These are phyloP conservation scores for Aurinia saxatilis DNA, from an alignment of 345 rosid species.

Conservation along the genomic window DNA sequence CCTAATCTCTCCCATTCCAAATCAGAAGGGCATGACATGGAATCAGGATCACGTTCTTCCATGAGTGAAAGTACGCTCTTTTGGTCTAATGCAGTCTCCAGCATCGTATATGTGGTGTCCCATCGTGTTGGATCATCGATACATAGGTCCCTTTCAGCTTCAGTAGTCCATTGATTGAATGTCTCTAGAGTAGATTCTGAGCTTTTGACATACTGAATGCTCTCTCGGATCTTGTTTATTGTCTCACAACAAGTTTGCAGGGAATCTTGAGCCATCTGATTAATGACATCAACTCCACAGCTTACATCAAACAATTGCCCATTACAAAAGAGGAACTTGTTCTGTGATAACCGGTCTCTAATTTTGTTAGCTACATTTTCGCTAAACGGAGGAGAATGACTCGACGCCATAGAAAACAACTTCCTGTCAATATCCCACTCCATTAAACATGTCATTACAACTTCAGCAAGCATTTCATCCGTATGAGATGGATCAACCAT, in stretches of 20 bases:
- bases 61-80: constrained; percentile 40
- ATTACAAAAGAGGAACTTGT: constrained; percentile 52
- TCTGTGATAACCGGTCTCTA: constrained; percentile 64
- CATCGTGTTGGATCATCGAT: constrained; percentile 48
- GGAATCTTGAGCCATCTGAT: constrained; percentile 52
- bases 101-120: constrained; percentile 66
- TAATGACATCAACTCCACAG: constrained; percentile 50
- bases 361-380: constrained; percentile 44
- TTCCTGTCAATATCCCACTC: constrained; percentile 84
- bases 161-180: constrained; percentile 35
- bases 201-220: constrained; percentile 39
- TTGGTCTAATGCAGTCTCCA: constrained; percentile 49
- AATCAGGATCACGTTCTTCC: constrained; percentile 35
- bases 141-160: constrained; percentile 37
- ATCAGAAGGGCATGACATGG: constrained; percentile 45
- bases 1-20: constrained; percentile 55
- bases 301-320: constrained; percentile 64
- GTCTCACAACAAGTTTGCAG: constrained; percentile 41
- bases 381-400: constrained; percentile 36
- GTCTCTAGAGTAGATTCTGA: constrained; percentile 36
- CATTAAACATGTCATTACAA: constrained; percentile 56
- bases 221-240: constrained; percentile 46
- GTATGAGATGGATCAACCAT: constrained; percentile 48
- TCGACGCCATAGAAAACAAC: constrained; percentile 57
- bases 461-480: constrained; percentile 57